Conservation (phyloP, 345 rosid species). For the Euclidium syriacum region DNA sequence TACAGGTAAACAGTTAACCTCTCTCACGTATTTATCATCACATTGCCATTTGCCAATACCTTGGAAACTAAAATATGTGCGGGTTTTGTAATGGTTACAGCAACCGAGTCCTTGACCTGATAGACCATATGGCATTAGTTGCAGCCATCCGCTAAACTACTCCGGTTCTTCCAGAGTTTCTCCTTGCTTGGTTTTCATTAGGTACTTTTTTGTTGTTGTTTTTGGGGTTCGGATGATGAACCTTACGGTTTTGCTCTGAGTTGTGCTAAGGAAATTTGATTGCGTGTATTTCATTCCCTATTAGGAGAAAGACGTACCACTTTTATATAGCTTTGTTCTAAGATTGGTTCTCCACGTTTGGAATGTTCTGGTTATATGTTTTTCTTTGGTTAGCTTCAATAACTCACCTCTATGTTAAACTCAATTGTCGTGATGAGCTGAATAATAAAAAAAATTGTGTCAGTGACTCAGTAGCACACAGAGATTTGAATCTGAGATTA, state of each 20-base stretch:
- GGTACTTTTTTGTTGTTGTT: neutral
- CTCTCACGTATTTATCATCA: neutral
- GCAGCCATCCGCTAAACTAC: slow-evolving; percentile 35
- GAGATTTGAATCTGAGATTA: neutral
- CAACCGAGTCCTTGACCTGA: slow-evolving; percentile 90
- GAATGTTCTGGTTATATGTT: neutral
- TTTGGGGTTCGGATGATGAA: neutral
- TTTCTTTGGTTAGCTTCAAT: neutral
- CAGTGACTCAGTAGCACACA: neutral
- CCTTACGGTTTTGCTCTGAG: slow-evolving; percentile 1
- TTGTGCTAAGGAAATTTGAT: neutral
- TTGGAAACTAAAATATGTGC: neutral
- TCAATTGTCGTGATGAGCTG: neutral
- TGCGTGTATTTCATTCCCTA: neutral
- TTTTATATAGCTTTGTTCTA: neutral
- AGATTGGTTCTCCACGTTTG: neutral
- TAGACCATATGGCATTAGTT: slow-evolving; percentile 86
- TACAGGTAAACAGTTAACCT: slow-evolving; percentile 56
- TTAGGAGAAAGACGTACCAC: neutral
- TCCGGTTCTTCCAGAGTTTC: neutral
- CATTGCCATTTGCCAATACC: neutral
- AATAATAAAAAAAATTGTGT: neutral
- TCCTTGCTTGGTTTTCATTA: neutral
- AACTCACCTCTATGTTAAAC: neutral
- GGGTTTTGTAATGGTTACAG: slow-evolving; percentile 34